Evolutionary conservation across 495 filamentous ascomycete genomes (phyloP), one percentile per base, ranked within the genome.

Genomic region (Aspergillus cavernicola): DNA sequence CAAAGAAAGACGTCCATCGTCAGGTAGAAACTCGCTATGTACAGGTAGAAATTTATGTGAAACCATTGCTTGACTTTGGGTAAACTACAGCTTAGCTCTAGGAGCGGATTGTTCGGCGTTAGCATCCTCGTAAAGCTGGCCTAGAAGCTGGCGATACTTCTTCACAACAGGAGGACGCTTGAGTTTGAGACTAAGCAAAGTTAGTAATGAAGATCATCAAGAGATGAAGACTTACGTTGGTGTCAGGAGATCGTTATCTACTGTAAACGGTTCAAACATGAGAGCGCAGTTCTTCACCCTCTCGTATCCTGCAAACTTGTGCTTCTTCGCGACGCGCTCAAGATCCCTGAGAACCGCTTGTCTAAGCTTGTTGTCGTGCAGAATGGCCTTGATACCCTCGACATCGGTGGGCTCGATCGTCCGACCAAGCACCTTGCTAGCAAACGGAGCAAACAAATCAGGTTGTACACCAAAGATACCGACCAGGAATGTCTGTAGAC

Each of bases 181-280:
- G 62, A 97, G 79, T 72, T 98, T 98, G 42, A 98, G 72, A 40
- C 92, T 97, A 31, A 22, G 35, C 64, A 18, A 23, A 80, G 72
- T 59, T 64, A 66, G 29, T 37, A 38, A 1, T 29, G 26, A 38
- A 29, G 22, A 13, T 5, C 3, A 23, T 20, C 32, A 16, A 2
- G 11, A 45, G 31, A 59, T 39, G 51, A 88, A 40, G 50, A 88
- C 89, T 82, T 80, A 97, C 92, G 93, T 98, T 12, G 93, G 93
- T 13, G 93, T 98, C 68, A 98, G 66, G 22, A 97, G 76, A 72
- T 95, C 87, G 64, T 98, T 97, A 58, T 97, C 93, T 57, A 97
- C 84, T 8, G 84, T 88, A 64, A 98, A 97, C 6, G 93, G 93
- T 46, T 98, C 93, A 16, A 96, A 49, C 62, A 87, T 82, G 45